Conservation (phyloP, 2,329 filamentous ascomycete genomes). For the Xylariaceae sp. region DNA sequence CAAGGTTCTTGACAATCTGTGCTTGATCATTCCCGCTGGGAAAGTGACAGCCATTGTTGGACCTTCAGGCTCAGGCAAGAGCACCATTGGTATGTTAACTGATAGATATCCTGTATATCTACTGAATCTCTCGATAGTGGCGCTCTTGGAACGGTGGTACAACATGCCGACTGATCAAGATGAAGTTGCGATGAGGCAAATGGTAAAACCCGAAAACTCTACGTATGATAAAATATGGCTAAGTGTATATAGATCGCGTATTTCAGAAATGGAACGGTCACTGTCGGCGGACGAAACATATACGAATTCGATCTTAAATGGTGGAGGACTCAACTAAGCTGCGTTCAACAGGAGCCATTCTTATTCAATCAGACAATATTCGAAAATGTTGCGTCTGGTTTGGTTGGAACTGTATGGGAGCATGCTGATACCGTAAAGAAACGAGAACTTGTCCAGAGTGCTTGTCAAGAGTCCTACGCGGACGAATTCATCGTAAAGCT, state of each 20-base stretch:
- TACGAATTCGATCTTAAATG: conserved; percentile 59
- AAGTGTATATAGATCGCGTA: conserved; percentile 19
- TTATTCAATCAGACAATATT: conserved; percentile 64
- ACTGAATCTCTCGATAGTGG: conserved; percentile 43
- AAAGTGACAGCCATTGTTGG: conserved; percentile 72
- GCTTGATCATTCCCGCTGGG: conserved; percentile 56
- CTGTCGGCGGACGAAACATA: conserved; percentile 50
- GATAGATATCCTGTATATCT: too few relatives aligned
- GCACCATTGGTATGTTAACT: conserved; percentile 42
- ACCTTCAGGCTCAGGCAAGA: conserved; percentile 69
- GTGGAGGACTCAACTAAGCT: conserved; percentile 58
- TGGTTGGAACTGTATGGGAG: conserved; percentile 52
- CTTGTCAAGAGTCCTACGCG: conserved; percentile 55
- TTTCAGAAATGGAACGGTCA: conserved; percentile 46
- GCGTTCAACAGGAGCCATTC: conserved; percentile 66
- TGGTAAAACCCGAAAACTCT: conserved; percentile 16
- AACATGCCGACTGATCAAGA: conserved; percentile 42
- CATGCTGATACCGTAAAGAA: conserved; percentile 44
- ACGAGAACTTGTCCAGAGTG: conserved; percentile 44
- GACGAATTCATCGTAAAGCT: conserved; percentile 54
- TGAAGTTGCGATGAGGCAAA: conserved; percentile 32
- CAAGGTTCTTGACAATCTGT: conserved; percentile 57
- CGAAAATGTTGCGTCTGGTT: conserved; percentile 57
- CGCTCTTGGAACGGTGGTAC: conserved; percentile 69
- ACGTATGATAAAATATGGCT: not conserved